Percentiles rank a stretch among this genome's conserved stretches.
phyloP scores from a whole-genome alignment of 225 moss, liverwort and hornwort genomes.

The Marchantia polymorpha region DNA sequence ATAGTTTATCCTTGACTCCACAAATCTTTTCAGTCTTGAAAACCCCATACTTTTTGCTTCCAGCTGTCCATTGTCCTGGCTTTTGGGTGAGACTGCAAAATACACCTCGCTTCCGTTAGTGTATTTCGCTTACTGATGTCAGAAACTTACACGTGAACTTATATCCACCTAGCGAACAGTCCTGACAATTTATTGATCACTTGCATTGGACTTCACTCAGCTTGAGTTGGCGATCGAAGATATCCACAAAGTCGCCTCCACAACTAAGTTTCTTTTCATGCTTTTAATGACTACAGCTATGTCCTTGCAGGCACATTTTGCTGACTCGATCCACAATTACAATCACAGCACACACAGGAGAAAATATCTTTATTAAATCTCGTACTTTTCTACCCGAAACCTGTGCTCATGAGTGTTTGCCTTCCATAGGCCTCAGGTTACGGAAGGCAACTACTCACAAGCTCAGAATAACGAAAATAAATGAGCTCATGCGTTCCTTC shows the following conservation, averaged over 20 bases:
- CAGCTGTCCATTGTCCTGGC: slow-evolving; percentile 1
- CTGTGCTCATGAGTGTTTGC: too few species aligned
- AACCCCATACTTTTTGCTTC: background rate
- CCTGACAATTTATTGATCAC: background rate
- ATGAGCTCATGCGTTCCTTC: too few species aligned
- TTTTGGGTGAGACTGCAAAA: slow-evolving; percentile 12
- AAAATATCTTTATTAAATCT: too few species aligned
- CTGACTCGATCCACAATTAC: background rate
- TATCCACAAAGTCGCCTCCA: background rate
- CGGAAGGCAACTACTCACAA: too few species aligned
- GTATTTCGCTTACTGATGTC: background rate
- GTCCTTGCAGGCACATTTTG: background rate
- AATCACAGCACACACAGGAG: background rate
- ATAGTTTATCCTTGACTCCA: slow-evolving; percentile 9
- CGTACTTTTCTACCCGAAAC: too few species aligned
- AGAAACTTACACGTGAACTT: background rate
- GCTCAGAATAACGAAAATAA: too few species aligned
- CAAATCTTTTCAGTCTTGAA: slow-evolving; percentile 7
- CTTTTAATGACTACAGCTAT: background rate
- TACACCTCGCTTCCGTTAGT: background rate
- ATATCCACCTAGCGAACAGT: background rate
- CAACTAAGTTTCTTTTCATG: background rate
- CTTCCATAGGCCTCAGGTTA: too few species aligned
- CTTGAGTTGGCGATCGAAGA: background rate
- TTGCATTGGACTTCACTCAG: background rate